These are phyloP conservation scores for Mikania micrantha DNA, from an alignment of 129 eudicot species.

Conservation along the genomic window DNA sequence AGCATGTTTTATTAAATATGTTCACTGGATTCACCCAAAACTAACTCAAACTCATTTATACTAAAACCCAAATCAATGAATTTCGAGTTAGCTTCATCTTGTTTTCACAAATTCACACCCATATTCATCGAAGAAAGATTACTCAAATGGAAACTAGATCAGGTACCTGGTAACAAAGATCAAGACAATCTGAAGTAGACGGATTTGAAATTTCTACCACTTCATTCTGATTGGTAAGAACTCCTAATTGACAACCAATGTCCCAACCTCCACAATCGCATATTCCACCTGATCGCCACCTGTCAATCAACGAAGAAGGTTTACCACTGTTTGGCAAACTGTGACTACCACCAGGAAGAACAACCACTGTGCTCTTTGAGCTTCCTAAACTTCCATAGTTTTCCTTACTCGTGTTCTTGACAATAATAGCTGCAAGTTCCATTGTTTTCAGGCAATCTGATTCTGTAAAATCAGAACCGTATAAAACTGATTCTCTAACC, in stretches of 20 bases:
- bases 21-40: too few species aligned
- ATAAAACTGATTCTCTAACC: slow-evolving; percentile 58
- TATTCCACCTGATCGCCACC: slow-evolving; percentile 74
- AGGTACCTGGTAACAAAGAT: slow-evolving; percentile 59
- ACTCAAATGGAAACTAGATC: not conserved
- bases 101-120: too few species aligned
- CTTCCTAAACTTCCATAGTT: slow-evolving; percentile 14
- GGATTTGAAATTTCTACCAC: not conserved
- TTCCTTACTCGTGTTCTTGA: slow-evolving; percentile 32
- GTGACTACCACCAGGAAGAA: slow-evolving; percentile 75
- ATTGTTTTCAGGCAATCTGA: slow-evolving; percentile 9
- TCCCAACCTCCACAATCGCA: slow-evolving; percentile 99
- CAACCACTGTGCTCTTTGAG: slow-evolving; percentile 36
- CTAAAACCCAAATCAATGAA: too few species aligned
- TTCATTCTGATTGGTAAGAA: slow-evolving; percentile 35
- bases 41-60: too few species aligned
- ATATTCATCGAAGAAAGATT: not conserved
- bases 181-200: slow-evolving; percentile 21
- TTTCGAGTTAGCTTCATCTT: too few species aligned
- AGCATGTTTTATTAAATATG: too few species aligned
- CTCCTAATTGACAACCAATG: slow-evolving; percentile 60
- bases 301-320: slow-evolving; percentile 51
- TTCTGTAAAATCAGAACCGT: slow-evolving; percentile 35
- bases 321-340: slow-evolving; percentile 54
- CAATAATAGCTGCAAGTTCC: slow-evolving; percentile 64